Conservation (phyloP, 495 filamentous ascomycete genomes). For the Choiromyces venosus region DNA sequence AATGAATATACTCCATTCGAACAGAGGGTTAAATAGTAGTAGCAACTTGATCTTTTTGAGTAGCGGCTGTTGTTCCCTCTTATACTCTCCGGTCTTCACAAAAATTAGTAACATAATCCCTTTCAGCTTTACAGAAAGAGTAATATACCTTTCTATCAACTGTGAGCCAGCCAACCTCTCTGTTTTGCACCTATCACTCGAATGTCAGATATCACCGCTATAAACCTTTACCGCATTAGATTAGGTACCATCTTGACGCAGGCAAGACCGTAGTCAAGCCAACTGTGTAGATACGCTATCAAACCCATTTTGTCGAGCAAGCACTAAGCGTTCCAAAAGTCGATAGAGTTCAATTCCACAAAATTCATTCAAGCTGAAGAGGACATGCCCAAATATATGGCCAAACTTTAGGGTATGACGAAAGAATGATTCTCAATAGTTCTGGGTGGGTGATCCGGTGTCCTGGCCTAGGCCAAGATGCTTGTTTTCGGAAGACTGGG, state of each 20-base stretch:
- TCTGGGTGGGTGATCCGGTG: neutral
- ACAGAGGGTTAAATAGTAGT: constrained; percentile 46
- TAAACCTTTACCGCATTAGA: neutral
- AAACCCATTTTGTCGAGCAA: constrained; percentile 1
- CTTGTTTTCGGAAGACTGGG: neutral
- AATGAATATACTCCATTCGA: constrained; percentile 40
- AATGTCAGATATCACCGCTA: neutral
- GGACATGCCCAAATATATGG: neutral
- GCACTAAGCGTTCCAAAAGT: neutral
- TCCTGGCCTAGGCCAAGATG: neutral
- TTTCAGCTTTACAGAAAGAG: neutral
- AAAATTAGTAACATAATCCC: neutral
- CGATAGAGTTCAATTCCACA: neutral
- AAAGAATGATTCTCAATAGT: neutral
- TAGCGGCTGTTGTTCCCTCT: constrained; percentile 45
- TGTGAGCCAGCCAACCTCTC: constrained; percentile 44
- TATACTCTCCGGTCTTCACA: constrained; percentile 41
- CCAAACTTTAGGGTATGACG: neutral
- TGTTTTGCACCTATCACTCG: constrained; percentile 22
- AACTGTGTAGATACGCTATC: constrained; percentile 6
- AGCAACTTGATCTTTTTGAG: constrained; percentile 47
- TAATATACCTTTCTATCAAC: constrained; percentile 36
- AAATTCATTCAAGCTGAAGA: neutral
- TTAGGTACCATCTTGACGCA: neutral
- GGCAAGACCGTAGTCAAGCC: constrained; percentile 7